A percentile compares a stretch with the other conserved stretches of the same genome.
These are phyloP conservation scores for Annulohypoxylon nitens DNA, from an alignment of 495 filamentous ascomycete genomes.

Conservation along the genomic window DNA sequence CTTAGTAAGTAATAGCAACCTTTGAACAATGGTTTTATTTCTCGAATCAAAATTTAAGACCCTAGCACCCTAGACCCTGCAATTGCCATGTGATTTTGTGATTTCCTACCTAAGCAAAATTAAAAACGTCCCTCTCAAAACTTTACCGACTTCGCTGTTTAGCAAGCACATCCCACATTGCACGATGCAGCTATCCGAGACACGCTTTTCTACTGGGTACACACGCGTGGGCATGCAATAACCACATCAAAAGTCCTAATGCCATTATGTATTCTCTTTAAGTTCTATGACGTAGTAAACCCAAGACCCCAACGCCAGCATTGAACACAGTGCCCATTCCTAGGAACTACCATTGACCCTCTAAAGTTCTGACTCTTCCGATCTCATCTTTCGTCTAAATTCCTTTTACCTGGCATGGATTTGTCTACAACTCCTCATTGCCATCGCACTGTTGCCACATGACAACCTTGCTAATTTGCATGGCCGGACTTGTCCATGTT, in stretches of 20 bases:
- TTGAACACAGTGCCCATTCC: neutral
- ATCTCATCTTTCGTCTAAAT: neutral
- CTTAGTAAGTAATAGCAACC: too few relatives aligned
- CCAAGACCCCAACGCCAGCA: conserved; percentile 8
- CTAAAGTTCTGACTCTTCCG: neutral
- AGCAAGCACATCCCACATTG: neutral
- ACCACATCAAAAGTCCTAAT: neutral
- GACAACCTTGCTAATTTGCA: conserved; percentile 79
- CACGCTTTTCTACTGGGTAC: neutral
- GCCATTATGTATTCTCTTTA: neutral
- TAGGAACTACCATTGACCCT: too few relatives aligned
- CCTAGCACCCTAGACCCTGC: too few relatives aligned
- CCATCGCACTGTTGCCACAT: conserved; percentile 84
- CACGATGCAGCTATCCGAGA: conserved; percentile 1
- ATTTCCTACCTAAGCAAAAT: too few relatives aligned
- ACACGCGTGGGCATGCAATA: too few relatives aligned
- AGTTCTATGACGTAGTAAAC: neutral
- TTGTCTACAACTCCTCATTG: conserved; percentile 57
- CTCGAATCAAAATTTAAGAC: too few relatives aligned
- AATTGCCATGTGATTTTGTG: too few relatives aligned
- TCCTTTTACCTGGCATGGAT: too few relatives aligned
- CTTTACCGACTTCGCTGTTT: too few relatives aligned
- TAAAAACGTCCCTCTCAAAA: too few relatives aligned
- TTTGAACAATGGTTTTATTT: too few relatives aligned
- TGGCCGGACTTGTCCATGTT: conserved; percentile 78